phyloP scores from a whole-genome alignment of 1,139 yeast genomes.

The Blastobotrys proliferans region DNA sequence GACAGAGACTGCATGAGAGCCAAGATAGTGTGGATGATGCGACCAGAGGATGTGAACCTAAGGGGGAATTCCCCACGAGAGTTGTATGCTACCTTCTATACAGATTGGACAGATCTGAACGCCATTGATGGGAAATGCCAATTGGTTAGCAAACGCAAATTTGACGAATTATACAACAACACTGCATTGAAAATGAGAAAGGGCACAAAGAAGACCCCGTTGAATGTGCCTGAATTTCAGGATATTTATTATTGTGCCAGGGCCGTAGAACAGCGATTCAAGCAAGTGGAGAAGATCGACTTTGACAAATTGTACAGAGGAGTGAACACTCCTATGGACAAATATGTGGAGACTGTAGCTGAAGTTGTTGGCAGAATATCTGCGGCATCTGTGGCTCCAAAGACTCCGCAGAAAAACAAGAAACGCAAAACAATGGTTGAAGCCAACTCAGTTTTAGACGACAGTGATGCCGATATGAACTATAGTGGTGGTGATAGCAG shows the following conservation, averaged over 20 bases:
- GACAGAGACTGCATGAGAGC: background rate
- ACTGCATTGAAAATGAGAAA: background rate
- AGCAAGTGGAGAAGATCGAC: too few species aligned
- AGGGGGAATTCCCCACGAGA: too few species aligned
- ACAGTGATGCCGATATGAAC: background rate
- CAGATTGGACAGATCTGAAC: slow-evolving; percentile 7
- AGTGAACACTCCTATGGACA: background rate
- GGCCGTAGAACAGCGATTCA: background rate
- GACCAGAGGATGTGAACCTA: background rate
- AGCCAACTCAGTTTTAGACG: background rate
- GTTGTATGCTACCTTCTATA: slow-evolving; percentile 2
- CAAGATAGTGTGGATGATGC: slow-evolving; percentile 1
- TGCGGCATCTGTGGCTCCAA: background rate
- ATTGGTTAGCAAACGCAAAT: background rate
- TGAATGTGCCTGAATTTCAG: slow-evolving; percentile 1
- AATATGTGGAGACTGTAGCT: background rate
- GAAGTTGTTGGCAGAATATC: background rate
- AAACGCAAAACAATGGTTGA: background rate
- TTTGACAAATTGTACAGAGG: background rate
- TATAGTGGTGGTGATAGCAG: too few species aligned
- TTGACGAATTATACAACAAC: too few species aligned
- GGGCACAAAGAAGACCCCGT: background rate
- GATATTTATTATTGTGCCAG: background rate
- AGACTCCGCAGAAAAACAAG: background rate
- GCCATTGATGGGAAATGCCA: background rate